Base-by-base conservation (phyloP, 495 filamentous ascomycete species). In the Thermochaetoides thermophila region DNA sequence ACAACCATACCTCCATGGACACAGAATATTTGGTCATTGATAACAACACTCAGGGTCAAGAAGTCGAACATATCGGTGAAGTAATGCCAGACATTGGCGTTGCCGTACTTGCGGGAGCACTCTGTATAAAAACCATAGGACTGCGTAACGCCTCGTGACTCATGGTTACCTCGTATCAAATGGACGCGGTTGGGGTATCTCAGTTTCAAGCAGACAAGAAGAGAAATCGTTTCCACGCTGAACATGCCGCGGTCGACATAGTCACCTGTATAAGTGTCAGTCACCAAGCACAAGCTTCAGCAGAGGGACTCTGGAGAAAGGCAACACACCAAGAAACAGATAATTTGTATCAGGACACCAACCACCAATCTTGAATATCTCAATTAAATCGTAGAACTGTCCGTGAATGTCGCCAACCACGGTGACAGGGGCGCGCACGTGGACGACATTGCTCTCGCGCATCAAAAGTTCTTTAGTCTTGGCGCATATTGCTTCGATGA, bases 1-100 rank as follows among this genome's bases (percentile, higher is more conserved):
- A 15, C n/a, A 25, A 29, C 59, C n/a, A 21, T 45, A 69, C 69
- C 85, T 43, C 89, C 89, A 55, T 97, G 89, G 5, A 97, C 89
- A 53, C 89, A 97, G 56, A 97, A 96, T 43, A 97, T 96, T 54
- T 95, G 81, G 55, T 97, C 78, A 58, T 95, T 89, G 50, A 97
- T 96, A 38, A 97, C 89, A 23, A 96, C 91, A 42, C 81, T 89
- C 28, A 97, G 61, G 3, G 87, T 94, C 33, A 97, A 69, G 51
- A 87, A 97, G 60, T 97, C 89, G 58, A 97, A 97, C 87, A 97
- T 95, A 59, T 97, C 89, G 32, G 89, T 97, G 48, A 97, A 97
- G 56, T 95, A 87, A 52, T 96, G 91, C 89, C 89, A 97, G 7
- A 97, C 91, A 42, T 89, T 94, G 20, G 89, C 84, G 56, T 89